Conservation (phyloP, 176 grass and related monocot species). For the Triticum turgidum region DNA sequence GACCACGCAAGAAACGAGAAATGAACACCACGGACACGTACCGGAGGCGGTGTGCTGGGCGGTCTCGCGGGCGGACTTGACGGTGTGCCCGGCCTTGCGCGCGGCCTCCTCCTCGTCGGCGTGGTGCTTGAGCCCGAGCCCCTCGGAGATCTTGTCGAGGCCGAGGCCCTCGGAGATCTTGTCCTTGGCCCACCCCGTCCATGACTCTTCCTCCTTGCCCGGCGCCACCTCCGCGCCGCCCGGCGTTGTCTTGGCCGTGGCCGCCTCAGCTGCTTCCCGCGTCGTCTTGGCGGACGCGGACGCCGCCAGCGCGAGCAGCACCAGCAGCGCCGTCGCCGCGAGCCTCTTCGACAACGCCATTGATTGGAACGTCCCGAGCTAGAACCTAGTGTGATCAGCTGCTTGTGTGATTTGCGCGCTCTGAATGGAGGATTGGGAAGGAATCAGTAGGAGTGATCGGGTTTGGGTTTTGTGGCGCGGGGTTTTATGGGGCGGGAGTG, state of each 20-base stretch:
- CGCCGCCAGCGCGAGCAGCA: slow-evolving; percentile 42
- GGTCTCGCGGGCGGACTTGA: slow-evolving; percentile 48
- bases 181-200: slow-evolving; percentile 77
- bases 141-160: slow-evolving; percentile 63
- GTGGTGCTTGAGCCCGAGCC: slow-evolving; percentile 52
- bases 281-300: slow-evolving; percentile 16
- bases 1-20: neutral
- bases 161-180: slow-evolving; percentile 69
- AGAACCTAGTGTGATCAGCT: neutral
- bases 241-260: slow-evolving; percentile 5
- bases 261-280: neutral
- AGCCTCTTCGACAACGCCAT: slow-evolving; percentile 38
- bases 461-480: neutral
- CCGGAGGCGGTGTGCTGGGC: slow-evolving; percentile 40
- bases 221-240: slow-evolving; percentile 1
- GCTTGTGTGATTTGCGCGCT: neutral
- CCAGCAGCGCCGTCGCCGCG: slow-evolving; percentile 27
- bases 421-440: neutral
- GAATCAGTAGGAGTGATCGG: neutral
- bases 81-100: slow-evolving; percentile 45
- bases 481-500: slow-evolving; percentile 6
- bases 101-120: slow-evolving; percentile 55
- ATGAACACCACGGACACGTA: neutral
- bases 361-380: slow-evolving; percentile 5
- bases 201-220: slow-evolving; percentile 46